Evolutionary conservation across 2,329 filamentous ascomycete species (phyloP).

Genomic region (Epichloe elymi): DNA sequence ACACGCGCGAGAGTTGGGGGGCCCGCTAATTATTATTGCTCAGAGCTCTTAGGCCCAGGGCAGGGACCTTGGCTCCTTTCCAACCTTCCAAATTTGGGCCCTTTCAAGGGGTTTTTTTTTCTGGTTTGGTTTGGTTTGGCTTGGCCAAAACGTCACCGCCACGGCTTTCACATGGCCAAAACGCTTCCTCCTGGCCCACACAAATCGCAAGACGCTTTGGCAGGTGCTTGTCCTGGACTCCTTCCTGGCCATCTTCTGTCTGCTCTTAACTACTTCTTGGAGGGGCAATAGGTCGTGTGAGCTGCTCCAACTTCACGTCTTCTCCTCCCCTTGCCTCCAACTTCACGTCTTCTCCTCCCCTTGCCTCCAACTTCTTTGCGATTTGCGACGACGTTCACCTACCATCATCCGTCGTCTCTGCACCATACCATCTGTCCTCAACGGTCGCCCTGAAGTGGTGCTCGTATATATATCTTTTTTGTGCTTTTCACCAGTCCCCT

Average conservation of each 20-base stretch:
- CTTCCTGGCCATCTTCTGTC: conserved; percentile 5
- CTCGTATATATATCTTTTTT: neutral
- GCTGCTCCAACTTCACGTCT: conserved; percentile 10
- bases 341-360: no score
- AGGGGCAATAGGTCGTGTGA: conserved; percentile 29
- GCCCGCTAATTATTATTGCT: neutral
- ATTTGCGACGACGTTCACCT: neutral
- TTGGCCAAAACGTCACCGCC: neutral
- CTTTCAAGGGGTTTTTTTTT: no score
- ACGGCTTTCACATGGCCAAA: conserved; percentile 17
- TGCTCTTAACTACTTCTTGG: conserved; percentile 10
- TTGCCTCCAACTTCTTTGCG: no score
- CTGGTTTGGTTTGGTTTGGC: neutral
- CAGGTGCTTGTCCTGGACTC: conserved; percentile 7
- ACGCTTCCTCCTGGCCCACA: conserved; percentile 17
- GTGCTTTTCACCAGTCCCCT: neutral
- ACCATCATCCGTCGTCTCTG: conserved; percentile 3
- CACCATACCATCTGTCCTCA: neutral
- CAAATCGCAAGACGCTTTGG: neutral
- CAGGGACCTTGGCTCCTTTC: no score
- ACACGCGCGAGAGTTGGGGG: neutral
- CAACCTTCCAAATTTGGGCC: no score
- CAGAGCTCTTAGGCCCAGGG: neutral
- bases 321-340: neutral
- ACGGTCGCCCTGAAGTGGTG: neutral